Percentiles rank a stretch among this genome's conserved stretches.
Conservation (phyloP, 1,284 basidiomycete genomes). For the Ustilago shanxiensis region DNA sequence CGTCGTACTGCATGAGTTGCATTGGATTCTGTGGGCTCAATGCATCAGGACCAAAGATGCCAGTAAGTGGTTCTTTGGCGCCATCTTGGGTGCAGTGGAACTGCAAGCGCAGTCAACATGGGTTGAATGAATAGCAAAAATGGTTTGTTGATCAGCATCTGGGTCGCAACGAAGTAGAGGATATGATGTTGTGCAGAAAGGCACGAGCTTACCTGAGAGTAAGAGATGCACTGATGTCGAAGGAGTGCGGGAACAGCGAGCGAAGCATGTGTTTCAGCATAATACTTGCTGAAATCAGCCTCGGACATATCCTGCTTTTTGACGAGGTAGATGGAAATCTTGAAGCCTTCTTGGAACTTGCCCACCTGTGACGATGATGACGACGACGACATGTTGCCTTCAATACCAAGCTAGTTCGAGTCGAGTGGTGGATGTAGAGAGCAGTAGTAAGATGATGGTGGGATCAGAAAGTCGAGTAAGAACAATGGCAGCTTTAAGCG, state of each 20-base stretch:
- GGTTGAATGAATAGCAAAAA: background rate
- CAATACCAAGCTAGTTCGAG: background rate
- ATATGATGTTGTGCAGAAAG: background rate
- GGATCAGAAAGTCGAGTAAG: background rate
- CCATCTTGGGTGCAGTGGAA: conserved; percentile 22
- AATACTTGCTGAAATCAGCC: conserved; percentile 26
- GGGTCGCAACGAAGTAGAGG: too few species aligned
- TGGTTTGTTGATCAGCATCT: too few species aligned
- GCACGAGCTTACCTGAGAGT: conserved; percentile 21
- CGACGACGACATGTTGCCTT: conserved; percentile 9
- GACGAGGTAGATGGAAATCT: conserved; percentile 26
- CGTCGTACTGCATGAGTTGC: conserved; percentile 27
- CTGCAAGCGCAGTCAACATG: background rate
- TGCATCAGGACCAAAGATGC: conserved; percentile 30
- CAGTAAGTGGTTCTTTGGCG: conserved; percentile 7
- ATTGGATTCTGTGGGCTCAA: conserved; percentile 15
- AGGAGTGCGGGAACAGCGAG: conserved; percentile 20
- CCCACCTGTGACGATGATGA: background rate
- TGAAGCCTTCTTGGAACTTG: conserved; percentile 8
- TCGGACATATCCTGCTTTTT: conserved; percentile 25
- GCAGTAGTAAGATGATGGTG: background rate
- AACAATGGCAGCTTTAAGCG: too few species aligned
- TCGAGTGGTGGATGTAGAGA: background rate
- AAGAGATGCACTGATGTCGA: conserved; percentile 25
- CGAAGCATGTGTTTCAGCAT: conserved; percentile 18